Evolutionary conservation across 305 asterid species (phyloP).

Genomic region (Ilex paraguariensis): DNA sequence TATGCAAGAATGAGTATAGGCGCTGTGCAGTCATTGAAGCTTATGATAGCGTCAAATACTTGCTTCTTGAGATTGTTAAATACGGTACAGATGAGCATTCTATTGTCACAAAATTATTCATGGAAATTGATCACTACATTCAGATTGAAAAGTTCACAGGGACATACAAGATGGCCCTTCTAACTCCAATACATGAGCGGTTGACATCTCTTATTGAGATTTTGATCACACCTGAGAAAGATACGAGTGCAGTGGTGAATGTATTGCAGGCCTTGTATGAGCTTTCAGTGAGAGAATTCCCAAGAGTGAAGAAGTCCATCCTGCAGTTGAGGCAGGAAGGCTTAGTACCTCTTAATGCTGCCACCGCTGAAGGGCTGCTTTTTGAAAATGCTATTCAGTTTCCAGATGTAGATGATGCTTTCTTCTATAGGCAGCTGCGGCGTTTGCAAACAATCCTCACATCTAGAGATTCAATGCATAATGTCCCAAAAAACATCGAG

Average conservation of each 20-base stretch:
- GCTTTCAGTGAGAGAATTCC: constrained; percentile 66
- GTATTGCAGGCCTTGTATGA: constrained; percentile 85
- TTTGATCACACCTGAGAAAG: constrained; percentile 48
- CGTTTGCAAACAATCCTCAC: constrained; percentile 73
- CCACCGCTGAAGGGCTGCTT: constrained; percentile 38
- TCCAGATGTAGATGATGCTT: constrained; percentile 55
- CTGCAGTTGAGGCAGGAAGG: constrained; percentile 73
- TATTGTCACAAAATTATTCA: constrained; percentile 54
- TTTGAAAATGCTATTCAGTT: constrained; percentile 63
- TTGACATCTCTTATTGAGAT: constrained; percentile 54
- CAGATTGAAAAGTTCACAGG: constrained; percentile 57
- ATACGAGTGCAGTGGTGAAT: constrained; percentile 53
- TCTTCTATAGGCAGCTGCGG: constrained; percentile 71
- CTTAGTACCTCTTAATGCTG: constrained; percentile 39
- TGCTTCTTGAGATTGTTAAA: constrained; percentile 68
- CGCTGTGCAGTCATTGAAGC: constrained; percentile 93
- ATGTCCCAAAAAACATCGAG: constrained; percentile 72
- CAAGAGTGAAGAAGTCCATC: constrained; percentile 52
- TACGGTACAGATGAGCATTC: constrained; percentile 63
- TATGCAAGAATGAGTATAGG: constrained; percentile 81
- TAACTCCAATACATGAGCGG: constrained; percentile 60
- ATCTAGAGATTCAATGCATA: constrained; percentile 78
- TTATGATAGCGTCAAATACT: constrained; percentile 68
- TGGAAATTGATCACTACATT: constrained; percentile 48
- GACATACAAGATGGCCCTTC: constrained; percentile 38